phyloP scores from a whole-genome alignment of 2,329 filamentous ascomycete species.

The Dactylellina parvicollis region DNA sequence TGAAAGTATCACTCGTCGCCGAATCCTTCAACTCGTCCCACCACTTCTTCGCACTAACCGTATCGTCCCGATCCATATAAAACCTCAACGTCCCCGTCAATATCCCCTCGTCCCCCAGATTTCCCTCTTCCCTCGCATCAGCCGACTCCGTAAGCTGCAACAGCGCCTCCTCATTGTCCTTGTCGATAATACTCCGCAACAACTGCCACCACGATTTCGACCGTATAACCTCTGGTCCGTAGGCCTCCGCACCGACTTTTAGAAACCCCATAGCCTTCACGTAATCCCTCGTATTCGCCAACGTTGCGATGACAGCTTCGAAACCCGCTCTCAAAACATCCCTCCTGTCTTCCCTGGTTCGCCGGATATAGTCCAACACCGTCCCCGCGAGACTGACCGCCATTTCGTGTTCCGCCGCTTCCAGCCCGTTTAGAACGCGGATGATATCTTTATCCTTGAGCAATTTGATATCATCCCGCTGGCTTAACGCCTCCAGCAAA shows the following conservation, averaged over 20 bases:
- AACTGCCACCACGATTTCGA: constrained; percentile 47
- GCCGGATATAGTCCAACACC: constrained; percentile 40
- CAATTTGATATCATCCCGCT: constrained; percentile 23
- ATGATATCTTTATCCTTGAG: constrained; percentile 14
- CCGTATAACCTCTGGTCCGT: constrained; percentile 27
- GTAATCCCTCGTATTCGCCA: constrained; percentile 43
- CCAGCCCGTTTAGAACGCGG: constrained; percentile 12
- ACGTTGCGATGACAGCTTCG: constrained; percentile 41
- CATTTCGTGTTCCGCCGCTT: constrained; percentile 17
- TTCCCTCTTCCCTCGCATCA: constrained; percentile 22
- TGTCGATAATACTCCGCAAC: constrained; percentile 39
- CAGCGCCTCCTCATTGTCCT: constrained; percentile 41
- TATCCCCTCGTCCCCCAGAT: constrained; percentile 38
- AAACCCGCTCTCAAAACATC: constrained; percentile 31
- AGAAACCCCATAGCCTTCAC: constrained; percentile 44
- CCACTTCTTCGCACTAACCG: constrained; percentile 45
- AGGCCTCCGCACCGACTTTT: constrained; percentile 40
- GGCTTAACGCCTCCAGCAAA: constrained; percentile 38
- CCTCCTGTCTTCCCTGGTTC: constrained; percentile 3
- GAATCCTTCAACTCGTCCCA: constrained; percentile 40
- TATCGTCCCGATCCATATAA: constrained; percentile 50
- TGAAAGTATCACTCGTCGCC: constrained; percentile 32
- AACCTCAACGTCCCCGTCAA: constrained; percentile 36
- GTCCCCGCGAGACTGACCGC: constrained; percentile 39
- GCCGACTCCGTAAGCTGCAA: constrained; percentile 34